These are phyloP conservation scores for Talaromyces proteolyticus DNA, from an alignment of 495 filamentous ascomycete genomes.

Conservation along the genomic window DNA sequence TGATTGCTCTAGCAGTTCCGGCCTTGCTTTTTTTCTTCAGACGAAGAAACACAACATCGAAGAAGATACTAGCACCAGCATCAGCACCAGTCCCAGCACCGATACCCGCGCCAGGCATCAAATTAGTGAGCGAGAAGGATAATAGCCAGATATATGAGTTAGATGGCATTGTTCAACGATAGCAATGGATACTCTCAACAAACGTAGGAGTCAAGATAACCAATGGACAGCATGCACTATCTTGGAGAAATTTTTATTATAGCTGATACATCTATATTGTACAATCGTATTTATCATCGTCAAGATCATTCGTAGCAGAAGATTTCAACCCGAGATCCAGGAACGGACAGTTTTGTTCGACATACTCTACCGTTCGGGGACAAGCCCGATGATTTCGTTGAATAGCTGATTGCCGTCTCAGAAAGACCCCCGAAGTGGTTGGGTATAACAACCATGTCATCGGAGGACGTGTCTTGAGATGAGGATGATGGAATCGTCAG, in stretches of 20 bases:
- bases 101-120: no score
- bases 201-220: no score
- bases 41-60: not conserved
- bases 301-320: slow-evolving; percentile 6
- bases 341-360: slow-evolving; percentile 35
- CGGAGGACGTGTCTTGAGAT: slow-evolving; percentile 2
- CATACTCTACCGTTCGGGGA: slow-evolving; percentile 6
- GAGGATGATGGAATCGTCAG: slow-evolving; percentile 2
- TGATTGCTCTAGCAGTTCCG: not conserved
- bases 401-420: slow-evolving; percentile 42
- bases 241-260: not conserved
- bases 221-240: no score
- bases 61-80: not conserved
- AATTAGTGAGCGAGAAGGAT: no score
- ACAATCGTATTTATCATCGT: slow-evolving; percentile 1
- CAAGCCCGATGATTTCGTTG: slow-evolving; percentile 2
- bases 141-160: not conserved
- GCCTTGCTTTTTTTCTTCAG: not conserved
- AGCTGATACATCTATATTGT: slow-evolving; percentile 1
- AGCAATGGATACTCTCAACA: not conserved
- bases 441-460: slow-evolving; percentile 18
- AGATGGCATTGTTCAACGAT: not conserved
- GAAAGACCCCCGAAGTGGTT: slow-evolving; percentile 44
- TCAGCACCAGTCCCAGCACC: not conserved
- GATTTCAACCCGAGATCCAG: slow-evolving; percentile 27